These are phyloP conservation scores for Carex kokanica DNA, from an alignment of 176 grass and related monocot species.

Conservation along the genomic window DNA sequence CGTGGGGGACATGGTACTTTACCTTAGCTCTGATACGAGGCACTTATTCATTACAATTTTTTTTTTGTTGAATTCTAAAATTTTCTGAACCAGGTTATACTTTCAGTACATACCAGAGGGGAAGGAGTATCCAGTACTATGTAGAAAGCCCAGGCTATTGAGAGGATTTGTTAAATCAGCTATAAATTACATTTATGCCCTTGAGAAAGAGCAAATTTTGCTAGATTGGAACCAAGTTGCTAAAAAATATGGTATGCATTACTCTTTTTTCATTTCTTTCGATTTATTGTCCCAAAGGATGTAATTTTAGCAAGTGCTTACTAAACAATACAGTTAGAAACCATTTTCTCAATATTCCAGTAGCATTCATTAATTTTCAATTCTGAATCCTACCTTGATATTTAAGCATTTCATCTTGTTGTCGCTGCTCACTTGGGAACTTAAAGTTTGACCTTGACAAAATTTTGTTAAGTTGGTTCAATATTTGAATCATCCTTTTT, in stretches of 20 bases:
- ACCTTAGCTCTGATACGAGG: background rate
- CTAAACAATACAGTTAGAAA: background rate
- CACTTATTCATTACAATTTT: background rate
- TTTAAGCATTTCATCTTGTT: background rate
- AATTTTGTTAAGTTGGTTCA: constrained; percentile 18
- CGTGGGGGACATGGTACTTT: constrained; percentile 73
- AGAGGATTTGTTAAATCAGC: constrained; percentile 40
- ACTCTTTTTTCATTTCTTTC: background rate
- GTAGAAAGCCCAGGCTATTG: constrained; percentile 44
- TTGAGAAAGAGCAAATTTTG: constrained; percentile 47
- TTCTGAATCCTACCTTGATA: background rate
- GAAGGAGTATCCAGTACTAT: constrained; percentile 81
- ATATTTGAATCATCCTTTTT: background rate
- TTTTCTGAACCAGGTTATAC: constrained; percentile 59
- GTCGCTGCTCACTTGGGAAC: background rate
- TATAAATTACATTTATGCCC: constrained; percentile 49
- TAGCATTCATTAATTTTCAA: background rate
- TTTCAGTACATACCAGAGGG: constrained; percentile 54
- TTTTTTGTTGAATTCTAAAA: background rate
- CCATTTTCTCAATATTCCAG: background rate
- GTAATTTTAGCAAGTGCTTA: constrained; percentile 11
- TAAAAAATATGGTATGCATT: constrained; percentile 55
- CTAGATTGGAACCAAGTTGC: constrained; percentile 90
- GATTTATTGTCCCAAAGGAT: constrained; percentile 21
- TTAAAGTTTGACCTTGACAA: background rate